Evolutionary conservation across 2,329 filamentous ascomycete species (phyloP).

Genomic region (Botryotinia globosa): DNA sequence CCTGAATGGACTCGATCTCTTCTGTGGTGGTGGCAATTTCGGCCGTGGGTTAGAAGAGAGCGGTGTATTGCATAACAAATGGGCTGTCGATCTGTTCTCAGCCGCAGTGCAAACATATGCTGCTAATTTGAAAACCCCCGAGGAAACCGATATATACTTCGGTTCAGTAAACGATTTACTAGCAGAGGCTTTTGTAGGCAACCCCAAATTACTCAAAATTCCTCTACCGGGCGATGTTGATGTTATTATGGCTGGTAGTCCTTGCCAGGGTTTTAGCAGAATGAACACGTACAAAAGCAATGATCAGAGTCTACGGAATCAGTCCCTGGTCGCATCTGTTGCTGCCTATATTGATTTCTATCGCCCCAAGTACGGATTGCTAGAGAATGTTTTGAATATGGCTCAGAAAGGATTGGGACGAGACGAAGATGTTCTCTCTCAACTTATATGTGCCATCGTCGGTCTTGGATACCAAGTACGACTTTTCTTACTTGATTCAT

Average conservation of each 20-base stretch:
- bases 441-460: slow-evolving; percentile 69
- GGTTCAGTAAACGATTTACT: slow-evolving; percentile 73
- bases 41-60: slow-evolving; percentile 74
- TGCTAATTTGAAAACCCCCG: slow-evolving; percentile 55
- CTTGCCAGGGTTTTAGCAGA: slow-evolving; percentile 72
- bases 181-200: slow-evolving; percentile 51
- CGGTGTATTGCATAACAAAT: slow-evolving; percentile 61
- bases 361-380: slow-evolving; percentile 67
- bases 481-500: slow-evolving; percentile 66
- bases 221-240: slow-evolving; percentile 63
- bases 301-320: slow-evolving; percentile 60
- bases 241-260: slow-evolving; percentile 69
- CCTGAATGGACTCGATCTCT: slow-evolving; percentile 66
- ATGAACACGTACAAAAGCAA: slow-evolving; percentile 59
- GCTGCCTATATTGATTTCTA: slow-evolving; percentile 73
- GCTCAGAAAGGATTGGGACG: slow-evolving; percentile 45
- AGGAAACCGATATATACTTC: slow-evolving; percentile 54
- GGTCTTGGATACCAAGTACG: slow-evolving; percentile 75
- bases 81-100: slow-evolving; percentile 64
- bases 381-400: slow-evolving; percentile 75
- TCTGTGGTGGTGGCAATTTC: slow-evolving; percentile 75
- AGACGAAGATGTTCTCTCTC: slow-evolving; percentile 65
- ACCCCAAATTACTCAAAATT: slow-evolving; percentile 44
- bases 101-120: slow-evolving; percentile 69
- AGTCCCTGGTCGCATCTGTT: slow-evolving; percentile 74